Base-by-base conservation (phyloP, 345 rosid genomes). In the Eucalyptus sideroxylon region DNA sequence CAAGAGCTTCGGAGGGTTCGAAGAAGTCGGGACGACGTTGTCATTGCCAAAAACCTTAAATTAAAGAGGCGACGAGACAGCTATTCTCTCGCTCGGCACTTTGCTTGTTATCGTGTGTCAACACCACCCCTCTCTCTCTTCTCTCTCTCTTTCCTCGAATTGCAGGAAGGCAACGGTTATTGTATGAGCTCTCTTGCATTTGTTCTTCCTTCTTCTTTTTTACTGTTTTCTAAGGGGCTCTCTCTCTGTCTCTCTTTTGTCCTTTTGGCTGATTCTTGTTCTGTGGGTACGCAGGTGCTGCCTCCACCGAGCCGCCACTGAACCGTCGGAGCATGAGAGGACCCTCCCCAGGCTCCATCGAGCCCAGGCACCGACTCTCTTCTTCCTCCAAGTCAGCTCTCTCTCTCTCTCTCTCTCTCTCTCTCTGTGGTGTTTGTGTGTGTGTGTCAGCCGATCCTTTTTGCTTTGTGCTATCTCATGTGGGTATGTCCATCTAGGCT, bases 311-410 rank as follows among this genome's bases (percentile, higher is more conserved):
- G 83, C 47, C 83, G 83, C 83, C 47, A 81, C 83, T 50, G 30
- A 8, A 56, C 31, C 67, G 88, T 15, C 50, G 50, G 62, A 91
- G 86, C 44, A 93, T 93, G 94, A 93, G 95, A 91, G 92, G 91
- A 60, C 87, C 95, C 88, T 92, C 95, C 65, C 94, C 94, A 77
- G 85, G 89, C 89, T 87, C 95, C 87, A 65, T 92, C 62, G 96
- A 96, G 91, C 92, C 94, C 40, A 90, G 95, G 81, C 96, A 81
- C 91, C 96, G 96, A 44, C 86, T 94, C 86, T 95, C 95, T 88
- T 34, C 94, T 90, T 89, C 94, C 60, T 90, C 86, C 26, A 69
- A 67, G 95, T 96, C 72, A 89, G 94, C 92, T 91, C 56, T 86
- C 86, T 88, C 37, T 88, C 51, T 89, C 55, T 85, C 49, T 45